A percentile compares a stretch with the other conserved stretches of the same genome.
Evolutionary conservation across 169 alveolate genomes (phyloP).

Genomic region (Babesia sp.): DNA sequence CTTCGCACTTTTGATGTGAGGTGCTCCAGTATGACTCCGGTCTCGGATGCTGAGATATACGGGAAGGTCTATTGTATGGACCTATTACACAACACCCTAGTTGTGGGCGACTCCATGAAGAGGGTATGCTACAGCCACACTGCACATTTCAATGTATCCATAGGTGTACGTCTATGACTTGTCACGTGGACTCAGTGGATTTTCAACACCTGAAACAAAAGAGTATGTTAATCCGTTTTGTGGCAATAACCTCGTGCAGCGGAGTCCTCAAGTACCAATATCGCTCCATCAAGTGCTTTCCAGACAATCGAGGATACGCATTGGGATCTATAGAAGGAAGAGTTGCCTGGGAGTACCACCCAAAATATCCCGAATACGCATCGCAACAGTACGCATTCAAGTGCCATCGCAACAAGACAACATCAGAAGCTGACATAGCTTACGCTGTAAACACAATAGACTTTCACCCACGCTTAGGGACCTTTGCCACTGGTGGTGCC

Average conservation of each 20-base stretch:
- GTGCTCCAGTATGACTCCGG: slow-evolving; percentile 28
- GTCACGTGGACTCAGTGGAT: slow-evolving; percentile 62
- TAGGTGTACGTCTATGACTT: slow-evolving; percentile 65
- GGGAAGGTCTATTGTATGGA: slow-evolving; percentile 71
- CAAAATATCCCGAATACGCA: slow-evolving; percentile 75
- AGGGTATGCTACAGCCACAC: slow-evolving; percentile 23
- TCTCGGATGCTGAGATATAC: slow-evolving; percentile 52
- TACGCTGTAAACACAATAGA: slow-evolving; percentile 87
- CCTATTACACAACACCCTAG: slow-evolving; percentile 50
- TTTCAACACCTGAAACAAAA: slow-evolving; percentile 64
- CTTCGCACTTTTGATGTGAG: slow-evolving; percentile 56
- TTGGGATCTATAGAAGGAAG: slow-evolving; percentile 93
- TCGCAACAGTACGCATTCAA: slow-evolving; percentile 87
- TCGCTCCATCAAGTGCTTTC: slow-evolving; percentile 83
- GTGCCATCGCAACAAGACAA: slow-evolving; percentile 85
- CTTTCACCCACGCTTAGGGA: slow-evolving; percentile 86
- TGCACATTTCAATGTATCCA: not conserved
- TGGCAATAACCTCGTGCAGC: slow-evolving; percentile 1
- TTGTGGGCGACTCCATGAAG: slow-evolving; percentile 69
- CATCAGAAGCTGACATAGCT: slow-evolving; percentile 70
- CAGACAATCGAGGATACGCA: slow-evolving; percentile 89
- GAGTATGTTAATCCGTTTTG: slow-evolving; percentile 34
- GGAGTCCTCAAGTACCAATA: slow-evolving; percentile 83
- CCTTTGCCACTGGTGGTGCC: slow-evolving; percentile 92
- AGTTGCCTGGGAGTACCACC: slow-evolving; percentile 89